Base-by-base conservation (phyloP, 2,329 filamentous ascomycete species). In the Trichoderma atrobrunneum region DNA sequence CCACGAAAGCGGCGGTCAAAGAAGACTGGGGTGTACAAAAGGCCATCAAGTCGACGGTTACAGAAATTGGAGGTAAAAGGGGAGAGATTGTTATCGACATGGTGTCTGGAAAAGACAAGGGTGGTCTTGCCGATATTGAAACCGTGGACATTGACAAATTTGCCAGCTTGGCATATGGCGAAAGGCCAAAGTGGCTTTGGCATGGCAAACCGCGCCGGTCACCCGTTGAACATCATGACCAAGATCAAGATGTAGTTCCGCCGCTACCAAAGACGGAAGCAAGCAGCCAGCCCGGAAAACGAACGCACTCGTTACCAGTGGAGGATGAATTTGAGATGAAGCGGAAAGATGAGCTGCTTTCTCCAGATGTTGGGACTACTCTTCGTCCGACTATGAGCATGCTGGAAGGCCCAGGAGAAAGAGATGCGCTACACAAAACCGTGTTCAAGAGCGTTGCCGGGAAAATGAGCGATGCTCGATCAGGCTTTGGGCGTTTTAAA, bases 51-150 rank as follows among this genome's bases (percentile, higher is more conserved):
- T 97, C 94, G 3, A 98, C 95, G 0, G 93, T 98, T 61, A 94
- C 93, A 21, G 96, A 98, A 81, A 89, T 99, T 51, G 94, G 94
- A 76, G 95, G 96, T 16, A 97, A 98, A 80, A 92, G 95, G 68
- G 95, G 95, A 62, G 95, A 98, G 80, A 93, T 98, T 83, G 92
- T 98, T 61, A 94, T 97, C 85, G 95, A 94, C n/a, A 97, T 97
- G 86, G 94, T 97, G 7, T 92, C 91, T 51, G 90, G 92, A 30
- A 90, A 92, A 62, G 94, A 97, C 76, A 97, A 97, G 81, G 93
- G 91, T 71, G 93, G 94, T 4, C 95, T 98, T 75, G 92, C 93
- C 5, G 95, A 98, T 77, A 91, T 98, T 43, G 96, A 99, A 82
- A 98, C 95, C 1, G 86, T 94, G 11, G 94, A 98, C 78, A 90